A percentile compares a stretch with the other conserved stretches of the same genome.
phyloP scores from a whole-genome alignment of 1,284 basidiomycete genomes.

The Tylopilus orsonianus region DNA sequence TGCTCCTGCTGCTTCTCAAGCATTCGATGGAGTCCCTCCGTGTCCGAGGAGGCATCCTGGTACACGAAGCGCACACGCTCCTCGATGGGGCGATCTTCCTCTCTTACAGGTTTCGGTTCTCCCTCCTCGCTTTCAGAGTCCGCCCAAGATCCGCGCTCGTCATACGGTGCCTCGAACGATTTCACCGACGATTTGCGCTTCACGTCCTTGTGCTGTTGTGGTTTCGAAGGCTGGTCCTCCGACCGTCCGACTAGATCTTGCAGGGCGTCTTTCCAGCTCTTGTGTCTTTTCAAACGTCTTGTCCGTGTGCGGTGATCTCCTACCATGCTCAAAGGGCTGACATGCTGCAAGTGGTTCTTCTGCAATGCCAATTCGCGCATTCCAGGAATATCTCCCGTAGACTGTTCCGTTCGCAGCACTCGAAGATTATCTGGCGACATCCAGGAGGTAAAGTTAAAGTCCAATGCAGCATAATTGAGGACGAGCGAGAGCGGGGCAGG shows the following conservation, averaged over 20 bases:
- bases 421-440: slow-evolving; percentile 88
- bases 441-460: slow-evolving; percentile 98
- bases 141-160: slow-evolving; percentile 46
- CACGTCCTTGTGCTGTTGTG: slow-evolving; percentile 16
- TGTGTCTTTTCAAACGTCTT: slow-evolving; percentile 44
- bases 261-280: slow-evolving; percentile 60
- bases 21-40: slow-evolving; percentile 30
- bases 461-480: slow-evolving; percentile 79
- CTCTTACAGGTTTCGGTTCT: slow-evolving; percentile 44
- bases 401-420: slow-evolving; percentile 81
- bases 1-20: slow-evolving; percentile 50
- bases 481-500: slow-evolving; percentile 78
- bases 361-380: slow-evolving; percentile 65
- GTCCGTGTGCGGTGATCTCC: slow-evolving; percentile 55
- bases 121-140: slow-evolving; percentile 56
- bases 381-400: slow-evolving; percentile 67
- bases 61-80: slow-evolving; percentile 61
- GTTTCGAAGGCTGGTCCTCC: slow-evolving; percentile 18
- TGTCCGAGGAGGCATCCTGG: slow-evolving; percentile 26
- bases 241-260: slow-evolving; percentile 43
- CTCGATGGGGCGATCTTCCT: slow-evolving; percentile 62
- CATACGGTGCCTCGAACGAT: slow-evolving; percentile 26
- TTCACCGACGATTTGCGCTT: slow-evolving; percentile 33
- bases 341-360: slow-evolving; percentile 86
- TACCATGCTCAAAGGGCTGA: slow-evolving; percentile 87